Percentiles rank a stretch among this genome's conserved stretches.
Evolutionary conservation across 208 protist genomes (phyloP).

Genomic region (Crithidia mellificae): DNA sequence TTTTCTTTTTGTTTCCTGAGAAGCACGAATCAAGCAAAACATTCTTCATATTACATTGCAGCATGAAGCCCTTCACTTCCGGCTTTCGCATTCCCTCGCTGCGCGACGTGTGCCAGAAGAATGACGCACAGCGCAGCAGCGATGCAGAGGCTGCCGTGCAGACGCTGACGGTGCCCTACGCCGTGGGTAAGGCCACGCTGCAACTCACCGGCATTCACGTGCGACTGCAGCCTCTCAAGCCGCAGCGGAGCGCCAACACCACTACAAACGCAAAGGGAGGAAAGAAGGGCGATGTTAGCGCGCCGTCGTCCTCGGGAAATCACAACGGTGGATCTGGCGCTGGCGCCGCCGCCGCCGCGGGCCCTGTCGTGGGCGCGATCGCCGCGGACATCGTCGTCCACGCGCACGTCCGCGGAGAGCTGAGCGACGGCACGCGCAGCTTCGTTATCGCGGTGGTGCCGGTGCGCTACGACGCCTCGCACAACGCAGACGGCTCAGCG

Average conservation of each 20-base stretch:
- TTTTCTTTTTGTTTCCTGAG: too few species aligned
- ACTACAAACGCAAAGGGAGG: background rate
- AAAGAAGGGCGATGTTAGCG: background rate
- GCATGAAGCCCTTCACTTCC: constrained; percentile 30
- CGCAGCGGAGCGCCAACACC: background rate
- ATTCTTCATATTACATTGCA: too few species aligned
- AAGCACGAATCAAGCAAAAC: too few species aligned
- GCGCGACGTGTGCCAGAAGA: constrained; percentile 28
- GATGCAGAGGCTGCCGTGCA: background rate
- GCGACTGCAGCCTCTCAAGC: constrained; percentile 25
- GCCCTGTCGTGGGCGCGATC: constrained; percentile 1
- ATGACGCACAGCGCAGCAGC: constrained; percentile 9
- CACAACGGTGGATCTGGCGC: too few species aligned
- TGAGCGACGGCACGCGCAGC: constrained; percentile 10
- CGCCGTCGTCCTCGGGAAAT: background rate
- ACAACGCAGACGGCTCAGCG: constrained; percentile 1
- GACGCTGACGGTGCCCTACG: constrained; percentile 44
- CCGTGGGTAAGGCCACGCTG: constrained; percentile 45
- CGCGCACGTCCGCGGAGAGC: constrained; percentile 32
- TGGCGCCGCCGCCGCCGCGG: background rate
- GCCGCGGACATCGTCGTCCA: constrained; percentile 32
- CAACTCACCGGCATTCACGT: constrained; percentile 62
- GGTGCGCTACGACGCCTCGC: constrained; percentile 23
- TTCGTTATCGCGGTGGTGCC: constrained; percentile 40
- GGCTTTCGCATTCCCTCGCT: constrained; percentile 44